phyloP scores from a whole-genome alignment of 495 filamentous ascomycete species.

The Aspergillus funiculosus region DNA sequence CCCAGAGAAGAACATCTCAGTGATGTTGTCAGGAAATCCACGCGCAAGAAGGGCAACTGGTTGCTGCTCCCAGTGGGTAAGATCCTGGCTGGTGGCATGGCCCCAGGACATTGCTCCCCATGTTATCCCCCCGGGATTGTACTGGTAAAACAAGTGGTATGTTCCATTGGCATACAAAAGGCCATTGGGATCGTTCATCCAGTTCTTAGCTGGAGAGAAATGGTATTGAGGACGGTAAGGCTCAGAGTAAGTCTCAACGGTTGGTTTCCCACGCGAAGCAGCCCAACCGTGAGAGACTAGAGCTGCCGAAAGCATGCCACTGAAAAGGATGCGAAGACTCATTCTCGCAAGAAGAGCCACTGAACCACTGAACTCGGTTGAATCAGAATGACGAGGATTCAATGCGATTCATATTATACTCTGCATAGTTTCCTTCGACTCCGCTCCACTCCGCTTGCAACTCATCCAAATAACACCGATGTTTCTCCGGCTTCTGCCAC shows the following conservation, averaged over 20 bases:
- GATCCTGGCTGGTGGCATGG: constrained; percentile 36
- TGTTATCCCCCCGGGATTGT: constrained; percentile 30
- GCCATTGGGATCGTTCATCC: constrained; percentile 59
- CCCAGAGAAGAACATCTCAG: constrained; percentile 49
- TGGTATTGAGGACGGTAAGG: constrained; percentile 45
- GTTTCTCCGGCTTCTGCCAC: too few relatives aligned
- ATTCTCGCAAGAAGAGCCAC: neutral
- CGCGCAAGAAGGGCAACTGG: constrained; percentile 33
- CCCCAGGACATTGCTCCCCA: constrained; percentile 41
- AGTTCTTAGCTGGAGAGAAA: constrained; percentile 47
- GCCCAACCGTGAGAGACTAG: neutral
- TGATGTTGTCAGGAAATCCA: constrained; percentile 40
- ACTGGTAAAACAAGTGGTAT: constrained; percentile 41
- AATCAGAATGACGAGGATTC: too few relatives aligned
- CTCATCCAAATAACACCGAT: too few relatives aligned
- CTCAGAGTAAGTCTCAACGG: constrained; percentile 31
- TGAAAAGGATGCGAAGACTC: neutral
- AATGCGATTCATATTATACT: too few relatives aligned
- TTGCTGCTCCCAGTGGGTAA: constrained; percentile 37
- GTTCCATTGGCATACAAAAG: constrained; percentile 37
- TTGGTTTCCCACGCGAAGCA: neutral
- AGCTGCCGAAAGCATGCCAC: neutral
- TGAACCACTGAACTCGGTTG: too few relatives aligned
- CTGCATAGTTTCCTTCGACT: too few relatives aligned
- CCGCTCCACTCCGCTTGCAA: too few relatives aligned